Evolutionary conservation across 106 monocot genomes (phyloP), one percentile per base, ranked within the genome.

Genomic region (Cymbidium sinense): DNA sequence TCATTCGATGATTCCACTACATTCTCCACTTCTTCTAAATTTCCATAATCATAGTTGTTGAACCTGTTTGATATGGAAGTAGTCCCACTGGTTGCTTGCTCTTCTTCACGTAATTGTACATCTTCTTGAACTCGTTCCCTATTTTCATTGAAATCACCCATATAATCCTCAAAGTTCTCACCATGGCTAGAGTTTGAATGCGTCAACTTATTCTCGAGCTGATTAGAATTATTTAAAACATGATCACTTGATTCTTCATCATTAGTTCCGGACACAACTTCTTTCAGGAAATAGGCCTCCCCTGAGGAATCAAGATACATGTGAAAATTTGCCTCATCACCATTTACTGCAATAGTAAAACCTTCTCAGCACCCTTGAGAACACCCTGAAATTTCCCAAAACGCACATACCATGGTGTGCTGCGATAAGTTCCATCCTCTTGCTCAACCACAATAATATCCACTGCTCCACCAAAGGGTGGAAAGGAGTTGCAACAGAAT

Each of bases 391-490:
- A 96, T 74, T 96, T 96, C 13, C 96, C 96, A 82, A 96, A 96
- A 0, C 93, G 88, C 73, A 96, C 96, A 65, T 96, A 96, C 96
- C 96, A 96, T 7, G 96, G 96, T 10, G 96, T 96, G 50, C 93
- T 96, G 2, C 96, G 89, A 70, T 91, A 96, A 25, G 91, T 89
- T 33, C 96, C 96, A 85, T 96, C 96, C 77, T 91, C 79, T 76
- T 96, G 96, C 85, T 93, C 87, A 15, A 96, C 96, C 20, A 88
- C 91, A 70, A 96, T 91, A 18, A 96, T 87, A 81, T 96, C 96
- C 78, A 96, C 93, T 10, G 96, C 96, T 20, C 96, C 96, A 27
- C 96, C 96, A 76, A 96, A 96, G 96, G 96, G 73, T 96, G 96
- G 78, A 96, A 96, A 34, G 96, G 96, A 44, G 91, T 93, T n/a